phyloP scores from a whole-genome alignment of 257 asterid genomes.

The Osmanthus fragrans region DNA sequence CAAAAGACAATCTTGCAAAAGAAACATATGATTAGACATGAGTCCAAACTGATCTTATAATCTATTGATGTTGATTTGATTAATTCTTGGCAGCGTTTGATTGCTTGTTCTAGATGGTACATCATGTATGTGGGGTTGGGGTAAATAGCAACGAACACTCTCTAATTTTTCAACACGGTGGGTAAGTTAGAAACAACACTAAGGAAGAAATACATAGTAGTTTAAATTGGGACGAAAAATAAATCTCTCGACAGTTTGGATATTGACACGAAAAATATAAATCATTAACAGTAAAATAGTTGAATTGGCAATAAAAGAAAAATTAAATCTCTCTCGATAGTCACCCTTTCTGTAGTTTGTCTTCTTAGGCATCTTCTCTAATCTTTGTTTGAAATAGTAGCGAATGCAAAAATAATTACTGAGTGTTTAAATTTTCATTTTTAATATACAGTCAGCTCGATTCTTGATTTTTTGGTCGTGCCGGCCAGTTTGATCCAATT shows the following conservation, averaged over 20 bases:
- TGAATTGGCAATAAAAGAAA: no score
- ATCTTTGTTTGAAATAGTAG: neutral
- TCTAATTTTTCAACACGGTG: no score
- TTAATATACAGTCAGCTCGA: no score
- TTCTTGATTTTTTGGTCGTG: no score
- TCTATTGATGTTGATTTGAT: conserved; percentile 14
- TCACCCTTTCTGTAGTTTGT: no score
- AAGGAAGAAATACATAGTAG: no score
- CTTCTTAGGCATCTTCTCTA: neutral
- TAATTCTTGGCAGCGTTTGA: neutral
- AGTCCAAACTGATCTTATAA: neutral
- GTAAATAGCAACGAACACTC: neutral
- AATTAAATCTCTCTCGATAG: no score
- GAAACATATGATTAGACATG: conserved; percentile 24
- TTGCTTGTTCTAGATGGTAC: neutral
- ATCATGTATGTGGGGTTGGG: neutral
- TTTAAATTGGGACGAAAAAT: no score
- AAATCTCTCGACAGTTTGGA: no score
- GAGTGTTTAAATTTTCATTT: neutral
- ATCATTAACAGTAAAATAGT: neutral
- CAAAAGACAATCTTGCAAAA: conserved; percentile 7
- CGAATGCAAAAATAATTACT: no score
- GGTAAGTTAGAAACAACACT: no score
- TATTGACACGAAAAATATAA: no score
- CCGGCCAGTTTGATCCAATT: neutral